A percentile compares a stretch with the other conserved stretches of the same genome.
Evolutionary conservation across 192 early-diverging fungal species (phyloP).

Genomic region (Backusella parvicylindrica): DNA sequence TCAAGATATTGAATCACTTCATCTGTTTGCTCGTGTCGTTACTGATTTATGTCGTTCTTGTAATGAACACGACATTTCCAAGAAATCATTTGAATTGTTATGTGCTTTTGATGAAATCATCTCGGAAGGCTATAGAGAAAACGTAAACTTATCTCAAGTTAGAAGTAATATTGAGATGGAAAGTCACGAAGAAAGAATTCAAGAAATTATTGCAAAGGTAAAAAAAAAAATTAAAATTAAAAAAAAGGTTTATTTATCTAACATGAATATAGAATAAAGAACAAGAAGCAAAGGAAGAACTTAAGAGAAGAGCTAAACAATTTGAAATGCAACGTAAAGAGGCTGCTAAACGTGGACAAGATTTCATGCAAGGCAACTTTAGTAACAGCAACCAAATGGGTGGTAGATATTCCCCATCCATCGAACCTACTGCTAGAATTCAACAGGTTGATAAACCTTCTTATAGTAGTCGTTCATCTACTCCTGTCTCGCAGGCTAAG

Average conservation of each 20-base stretch:
- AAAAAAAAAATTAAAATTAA: too few species aligned
- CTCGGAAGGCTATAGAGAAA: slow-evolving; percentile 87
- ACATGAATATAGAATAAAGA: slow-evolving; percentile 73
- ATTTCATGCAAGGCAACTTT: slow-evolving; percentile 50
- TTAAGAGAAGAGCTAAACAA: slow-evolving; percentile 86
- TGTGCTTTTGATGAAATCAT: slow-evolving; percentile 96
- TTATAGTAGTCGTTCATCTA: slow-evolving; percentile 29
- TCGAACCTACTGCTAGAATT: slow-evolving; percentile 24
- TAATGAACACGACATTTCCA: slow-evolving; percentile 83
- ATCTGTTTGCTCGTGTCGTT: slow-evolving; percentile 90
- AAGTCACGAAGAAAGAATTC: slow-evolving; percentile 95
- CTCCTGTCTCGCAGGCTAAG: slow-evolving; percentile 55
- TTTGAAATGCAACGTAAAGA: slow-evolving; percentile 90
- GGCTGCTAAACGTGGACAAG: slow-evolving; percentile 52
- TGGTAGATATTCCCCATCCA: slow-evolving; percentile 33
- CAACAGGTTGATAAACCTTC: slow-evolving; percentile 10
- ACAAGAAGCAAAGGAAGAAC: slow-evolving; percentile 94
- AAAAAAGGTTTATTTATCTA: too few species aligned
- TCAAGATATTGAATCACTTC: slow-evolving; percentile 96
- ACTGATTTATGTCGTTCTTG: slow-evolving; percentile 83
- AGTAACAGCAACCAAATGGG: slow-evolving; percentile 35
- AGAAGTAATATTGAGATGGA: slow-evolving; percentile 96
- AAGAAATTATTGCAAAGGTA: slow-evolving; percentile 90
- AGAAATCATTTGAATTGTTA: slow-evolving; percentile 86
- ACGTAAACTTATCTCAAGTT: slow-evolving; percentile 88